Percentiles rank a stretch among this genome's conserved stretches.
phyloP scores from a whole-genome alignment of 495 filamentous ascomycete species.

The Tuber umbilicatum region DNA sequence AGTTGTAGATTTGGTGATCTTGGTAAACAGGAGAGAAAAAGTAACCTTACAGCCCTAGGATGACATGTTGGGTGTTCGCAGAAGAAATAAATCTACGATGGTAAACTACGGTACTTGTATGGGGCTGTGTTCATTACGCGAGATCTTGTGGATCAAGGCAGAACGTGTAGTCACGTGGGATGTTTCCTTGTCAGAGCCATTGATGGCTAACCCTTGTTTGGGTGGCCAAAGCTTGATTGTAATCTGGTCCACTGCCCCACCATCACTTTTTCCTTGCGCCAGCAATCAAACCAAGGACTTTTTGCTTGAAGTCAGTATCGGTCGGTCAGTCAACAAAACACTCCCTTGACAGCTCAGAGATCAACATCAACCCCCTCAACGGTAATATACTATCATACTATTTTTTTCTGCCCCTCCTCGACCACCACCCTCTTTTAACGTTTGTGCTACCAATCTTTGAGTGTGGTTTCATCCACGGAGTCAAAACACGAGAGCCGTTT shows the following conservation, averaged over 20 bases:
- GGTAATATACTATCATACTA: neutral
- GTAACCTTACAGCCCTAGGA: neutral
- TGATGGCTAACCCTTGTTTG: neutral
- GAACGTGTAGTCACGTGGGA: neutral
- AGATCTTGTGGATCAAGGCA: neutral
- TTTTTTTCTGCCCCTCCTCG: neutral
- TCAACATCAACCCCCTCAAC: neutral
- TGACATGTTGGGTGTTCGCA: neutral
- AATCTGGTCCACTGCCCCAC: conserved; percentile 31
- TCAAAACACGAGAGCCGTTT: neutral
- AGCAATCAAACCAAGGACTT: conserved; percentile 8
- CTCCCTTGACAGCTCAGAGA: neutral
- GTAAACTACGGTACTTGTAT: too few relatives aligned
- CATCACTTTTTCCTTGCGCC: conserved; percentile 34
- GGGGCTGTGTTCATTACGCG: neutral
- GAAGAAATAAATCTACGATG: too few relatives aligned
- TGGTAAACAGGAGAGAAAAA: neutral
- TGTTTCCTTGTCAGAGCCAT: neutral
- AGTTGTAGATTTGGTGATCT: too few relatives aligned
- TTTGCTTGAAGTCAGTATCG: neutral
- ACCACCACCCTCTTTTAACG: neutral
- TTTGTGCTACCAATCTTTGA: conserved; percentile 1
- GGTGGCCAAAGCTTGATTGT: conserved; percentile 28
- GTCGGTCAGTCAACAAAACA: neutral
- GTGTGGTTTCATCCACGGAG: neutral